Percentiles rank a stretch among this genome's conserved stretches.
phyloP scores from a whole-genome alignment of 306 rosid species.

The Prunus padus region DNA sequence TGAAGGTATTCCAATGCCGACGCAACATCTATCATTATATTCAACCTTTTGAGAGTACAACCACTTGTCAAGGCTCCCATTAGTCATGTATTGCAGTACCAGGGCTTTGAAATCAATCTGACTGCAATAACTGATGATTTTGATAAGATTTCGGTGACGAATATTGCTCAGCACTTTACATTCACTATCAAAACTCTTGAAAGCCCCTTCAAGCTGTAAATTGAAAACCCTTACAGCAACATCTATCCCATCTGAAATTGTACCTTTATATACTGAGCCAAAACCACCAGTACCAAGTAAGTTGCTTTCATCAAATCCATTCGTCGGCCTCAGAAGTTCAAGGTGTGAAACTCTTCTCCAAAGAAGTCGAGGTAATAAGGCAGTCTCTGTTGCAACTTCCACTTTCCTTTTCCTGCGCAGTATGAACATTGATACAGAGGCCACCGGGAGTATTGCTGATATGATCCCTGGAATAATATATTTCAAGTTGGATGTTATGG shows the following conservation, averaged over 20 bases:
- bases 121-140: no score
- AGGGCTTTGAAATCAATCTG: no score
- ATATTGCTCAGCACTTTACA: no score
- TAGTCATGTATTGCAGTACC: no score
- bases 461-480: background rate
- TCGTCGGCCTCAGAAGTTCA: conserved; percentile 24
- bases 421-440: background rate
- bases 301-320: conserved; percentile 14
- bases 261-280: conserved; percentile 16
- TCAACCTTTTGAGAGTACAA: no score
- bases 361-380: background rate
- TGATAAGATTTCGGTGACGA: no score
- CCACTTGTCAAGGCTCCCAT: no score
- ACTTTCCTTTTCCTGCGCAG: background rate
- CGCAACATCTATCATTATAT: no score
- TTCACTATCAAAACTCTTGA: background rate
- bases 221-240: conserved; percentile 24
- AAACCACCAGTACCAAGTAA: conserved; percentile 14
- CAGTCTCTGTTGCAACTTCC: no score
- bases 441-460: background rate
- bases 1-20: conserved; percentile 42
- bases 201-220: conserved; percentile 1
- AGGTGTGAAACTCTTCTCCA: conserved; percentile 23
- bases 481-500: background rate
- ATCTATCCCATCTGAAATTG: conserved; percentile 9